Evolutionary conservation across 2,329 filamentous ascomycete species (phyloP).

Genomic region (Trichoderma oligosporum): DNA sequence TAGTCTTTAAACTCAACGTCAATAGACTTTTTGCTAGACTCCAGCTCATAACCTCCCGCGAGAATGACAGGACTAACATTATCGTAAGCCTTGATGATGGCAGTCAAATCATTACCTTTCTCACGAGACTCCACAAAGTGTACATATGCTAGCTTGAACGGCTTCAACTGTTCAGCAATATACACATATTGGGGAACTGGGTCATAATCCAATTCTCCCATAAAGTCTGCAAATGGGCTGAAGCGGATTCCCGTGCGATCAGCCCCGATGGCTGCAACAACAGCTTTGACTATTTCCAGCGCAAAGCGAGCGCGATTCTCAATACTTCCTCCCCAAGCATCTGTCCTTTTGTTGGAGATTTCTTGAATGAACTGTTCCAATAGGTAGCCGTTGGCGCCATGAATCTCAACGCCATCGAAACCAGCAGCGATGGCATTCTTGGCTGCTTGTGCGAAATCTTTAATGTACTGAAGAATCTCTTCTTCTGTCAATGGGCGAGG

Average conservation of each 20-base stretch:
- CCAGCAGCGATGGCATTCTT: conserved; percentile 59
- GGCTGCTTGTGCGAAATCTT: conserved; percentile 53
- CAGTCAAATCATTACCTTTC: conserved; percentile 2
- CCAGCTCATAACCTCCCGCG: background rate
- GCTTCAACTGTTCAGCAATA: conserved; percentile 7
- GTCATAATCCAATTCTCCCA: background rate
- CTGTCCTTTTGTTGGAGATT: conserved; percentile 49
- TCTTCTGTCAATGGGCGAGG: conserved; percentile 26
- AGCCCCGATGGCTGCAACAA: conserved; percentile 43
- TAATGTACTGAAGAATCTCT: conserved; percentile 63
- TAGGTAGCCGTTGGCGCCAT: conserved; percentile 58
- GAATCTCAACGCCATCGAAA: conserved; percentile 65
- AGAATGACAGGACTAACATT: conserved; percentile 2
- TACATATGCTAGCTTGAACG: conserved; percentile 5
- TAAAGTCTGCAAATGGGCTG: conserved; percentile 46
- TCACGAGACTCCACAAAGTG: conserved; percentile 6
- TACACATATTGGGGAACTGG: conserved; percentile 4
- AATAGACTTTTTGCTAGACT: conserved; percentile 10
- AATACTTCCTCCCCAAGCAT: conserved; percentile 52
- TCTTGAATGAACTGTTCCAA: conserved; percentile 60
- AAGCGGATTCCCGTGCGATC: conserved; percentile 53
- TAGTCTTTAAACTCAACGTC: conserved; percentile 9
- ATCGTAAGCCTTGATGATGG: conserved; percentile 4
- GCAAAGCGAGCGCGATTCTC: conserved; percentile 51
- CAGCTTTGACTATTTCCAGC: conserved; percentile 45